phyloP scores from a whole-genome alignment of 371 early-diverging fungal genomes.

The Chytridiales sp. region DNA sequence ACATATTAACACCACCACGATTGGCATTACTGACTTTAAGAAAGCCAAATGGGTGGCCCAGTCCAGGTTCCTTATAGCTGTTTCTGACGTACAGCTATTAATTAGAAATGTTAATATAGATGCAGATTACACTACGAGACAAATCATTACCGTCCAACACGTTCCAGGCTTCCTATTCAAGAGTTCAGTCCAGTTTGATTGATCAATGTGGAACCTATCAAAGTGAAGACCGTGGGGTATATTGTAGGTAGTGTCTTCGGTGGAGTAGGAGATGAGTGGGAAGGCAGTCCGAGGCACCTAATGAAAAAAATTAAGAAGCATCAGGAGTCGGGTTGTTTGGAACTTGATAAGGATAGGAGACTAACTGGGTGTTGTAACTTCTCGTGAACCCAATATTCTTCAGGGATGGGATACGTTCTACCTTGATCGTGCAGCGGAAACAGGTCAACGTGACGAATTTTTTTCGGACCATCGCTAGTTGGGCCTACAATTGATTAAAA shows the following conservation, averaged over 20 bases:
- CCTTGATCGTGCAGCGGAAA: conserved; percentile 38
- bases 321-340: no score
- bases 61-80: conserved; percentile 50
- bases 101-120: conserved; percentile 5
- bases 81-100: conserved; percentile 59
- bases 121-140: neutral
- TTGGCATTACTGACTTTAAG: conserved; percentile 57
- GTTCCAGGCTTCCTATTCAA: conserved; percentile 15
- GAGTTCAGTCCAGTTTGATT: conserved; percentile 14
- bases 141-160: conserved; percentile 36
- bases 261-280: conserved; percentile 55
- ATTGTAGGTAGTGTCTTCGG: conserved; percentile 46
- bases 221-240: conserved; percentile 67
- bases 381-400: conserved; percentile 62
- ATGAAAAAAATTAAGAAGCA: neutral
- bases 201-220: conserved; percentile 65
- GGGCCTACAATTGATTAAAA: neutral
- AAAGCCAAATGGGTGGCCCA: conserved; percentile 71
- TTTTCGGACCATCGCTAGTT: neutral
- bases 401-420: conserved; percentile 65
- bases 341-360: neutral
- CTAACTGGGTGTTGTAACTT: conserved; percentile 8
- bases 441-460: conserved; percentile 19
- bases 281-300: conserved; percentile 55
- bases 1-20: conserved; percentile 62